Percentiles rank a stretch among this genome's conserved stretches.
phyloP scores from a whole-genome alignment of 2,329 filamentous ascomycete species.

The Fusarium cicatricum region DNA sequence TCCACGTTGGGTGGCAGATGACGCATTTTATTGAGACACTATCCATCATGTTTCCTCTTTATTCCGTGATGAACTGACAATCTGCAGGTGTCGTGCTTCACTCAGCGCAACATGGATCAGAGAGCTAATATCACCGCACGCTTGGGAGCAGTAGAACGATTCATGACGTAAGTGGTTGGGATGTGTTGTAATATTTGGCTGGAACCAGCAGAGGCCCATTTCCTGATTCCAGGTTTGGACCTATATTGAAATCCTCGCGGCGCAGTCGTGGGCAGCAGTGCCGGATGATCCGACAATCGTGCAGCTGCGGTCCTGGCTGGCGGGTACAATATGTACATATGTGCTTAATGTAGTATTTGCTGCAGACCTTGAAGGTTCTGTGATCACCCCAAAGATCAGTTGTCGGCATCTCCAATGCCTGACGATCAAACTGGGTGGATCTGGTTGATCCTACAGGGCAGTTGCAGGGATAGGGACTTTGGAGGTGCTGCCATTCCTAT shows the following conservation, averaged over 20 bases:
- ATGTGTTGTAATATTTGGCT: conserved; percentile 8
- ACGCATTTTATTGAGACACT: conserved; percentile 30
- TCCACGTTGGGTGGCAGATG: conserved; percentile 15
- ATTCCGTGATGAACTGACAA: not conserved
- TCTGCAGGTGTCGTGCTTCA: not conserved
- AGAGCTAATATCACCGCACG: no score
- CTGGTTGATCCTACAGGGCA: conserved; percentile 25
- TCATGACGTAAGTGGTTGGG: conserved; percentile 35
- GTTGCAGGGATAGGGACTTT: not conserved
- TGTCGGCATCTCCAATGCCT: conserved; percentile 29
- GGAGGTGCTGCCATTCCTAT: conserved; percentile 3
- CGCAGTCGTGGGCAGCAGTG: conserved; percentile 30
- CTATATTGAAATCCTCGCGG: conserved; percentile 15
- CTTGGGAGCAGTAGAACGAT: conserved; percentile 4
- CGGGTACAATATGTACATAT: conserved; percentile 28
- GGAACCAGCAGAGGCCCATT: conserved; percentile 12
- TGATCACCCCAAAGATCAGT: no score
- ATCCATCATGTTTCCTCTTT: conserved; percentile 1
- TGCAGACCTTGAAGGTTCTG: conserved; percentile 8
- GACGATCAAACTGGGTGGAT: conserved; percentile 36
- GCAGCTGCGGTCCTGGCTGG: conserved; percentile 9
- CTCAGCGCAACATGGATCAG: not conserved
- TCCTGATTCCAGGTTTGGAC: conserved; percentile 30
- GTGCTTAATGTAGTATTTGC: no score
- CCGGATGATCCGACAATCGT: conserved; percentile 27